Conservation (phyloP, 2,329 filamentous ascomycete genomes). For the Aspergillus uvarum region DNA sequence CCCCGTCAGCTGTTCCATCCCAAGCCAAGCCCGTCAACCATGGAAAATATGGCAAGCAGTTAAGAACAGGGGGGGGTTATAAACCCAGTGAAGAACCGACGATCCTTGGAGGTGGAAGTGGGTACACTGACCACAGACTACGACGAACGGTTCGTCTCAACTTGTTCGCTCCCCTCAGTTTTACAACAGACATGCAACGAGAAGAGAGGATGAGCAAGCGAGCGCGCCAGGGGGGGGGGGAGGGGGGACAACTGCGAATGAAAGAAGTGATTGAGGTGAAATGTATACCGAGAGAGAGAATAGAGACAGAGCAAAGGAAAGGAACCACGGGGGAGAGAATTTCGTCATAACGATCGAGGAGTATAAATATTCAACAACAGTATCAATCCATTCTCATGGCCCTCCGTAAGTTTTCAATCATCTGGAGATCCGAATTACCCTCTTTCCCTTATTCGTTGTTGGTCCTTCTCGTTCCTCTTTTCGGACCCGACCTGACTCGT, state of each 20-base stretch:
- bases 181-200: slow-evolving; percentile 16
- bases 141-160: slow-evolving; percentile 13
- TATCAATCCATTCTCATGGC: background rate
- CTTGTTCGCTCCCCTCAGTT: slow-evolving; percentile 14
- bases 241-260: slow-evolving; percentile 3
- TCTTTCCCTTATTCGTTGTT: background rate
- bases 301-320: slow-evolving; percentile 2
- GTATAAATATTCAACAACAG: background rate
- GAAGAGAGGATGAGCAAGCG: background rate
- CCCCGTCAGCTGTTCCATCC: slow-evolving; percentile 20
- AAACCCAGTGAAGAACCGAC: slow-evolving; percentile 14
- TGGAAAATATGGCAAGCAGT: slow-evolving; percentile 12
- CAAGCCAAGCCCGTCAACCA: slow-evolving; percentile 15
- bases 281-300: background rate
- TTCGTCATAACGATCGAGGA: background rate
- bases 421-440: background rate
- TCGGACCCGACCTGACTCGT: slow-evolving; percentile 6
- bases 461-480: background rate
- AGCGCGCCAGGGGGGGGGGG: too few species aligned
- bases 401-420: background rate
- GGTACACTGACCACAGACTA: slow-evolving; percentile 25
- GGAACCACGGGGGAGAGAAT: background rate
- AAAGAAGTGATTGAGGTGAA: background rate
- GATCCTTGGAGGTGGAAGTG: slow-evolving; percentile 25
- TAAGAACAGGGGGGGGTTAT: slow-evolving; percentile 16